phyloP scores from a whole-genome alignment of 176 grass and related monocot species.

The Aegilops longissima region DNA sequence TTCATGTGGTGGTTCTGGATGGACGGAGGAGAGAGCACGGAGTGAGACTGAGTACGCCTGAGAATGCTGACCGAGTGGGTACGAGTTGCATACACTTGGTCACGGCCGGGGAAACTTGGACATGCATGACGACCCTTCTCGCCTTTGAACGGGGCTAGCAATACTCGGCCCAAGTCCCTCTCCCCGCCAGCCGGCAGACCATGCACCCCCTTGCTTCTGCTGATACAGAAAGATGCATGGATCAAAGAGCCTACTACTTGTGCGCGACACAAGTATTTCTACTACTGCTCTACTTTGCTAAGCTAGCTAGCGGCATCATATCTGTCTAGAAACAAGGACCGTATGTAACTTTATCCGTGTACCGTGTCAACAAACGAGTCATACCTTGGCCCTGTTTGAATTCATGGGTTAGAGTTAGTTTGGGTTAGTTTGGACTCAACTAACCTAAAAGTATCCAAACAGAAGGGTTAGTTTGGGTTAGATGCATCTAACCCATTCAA shows the following conservation, averaged over 20 bases:
- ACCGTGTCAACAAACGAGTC: too few species aligned
- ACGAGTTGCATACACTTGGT: conserved; percentile 15
- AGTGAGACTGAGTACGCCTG: conserved; percentile 11
- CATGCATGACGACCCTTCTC: neutral
- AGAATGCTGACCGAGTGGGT: conserved; percentile 39
- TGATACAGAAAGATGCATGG: neutral
- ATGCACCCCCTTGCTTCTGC: neutral
- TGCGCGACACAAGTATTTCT: conserved; percentile 15
- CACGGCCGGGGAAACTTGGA: neutral
- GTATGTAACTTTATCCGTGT: neutral
- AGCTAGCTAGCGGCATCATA: neutral
- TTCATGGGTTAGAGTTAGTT: too few species aligned
- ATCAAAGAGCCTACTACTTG: conserved; percentile 26
- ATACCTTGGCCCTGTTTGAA: too few species aligned
- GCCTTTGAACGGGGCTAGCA: neutral
- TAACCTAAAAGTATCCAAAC: too few species aligned
- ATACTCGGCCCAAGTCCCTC: too few species aligned
- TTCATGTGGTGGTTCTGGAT: neutral
- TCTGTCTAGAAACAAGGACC: neutral
- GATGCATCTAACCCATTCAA: too few species aligned
- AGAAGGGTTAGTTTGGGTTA: too few species aligned
- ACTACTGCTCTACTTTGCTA: neutral
- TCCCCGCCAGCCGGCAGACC: too few species aligned
- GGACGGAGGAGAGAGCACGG: neutral
- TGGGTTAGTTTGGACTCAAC: too few species aligned